Evolutionary conservation across 768 basidiomycete species (phyloP), one percentile per base, ranked within the genome.

Genomic region (Phaffia tasmanica): DNA sequence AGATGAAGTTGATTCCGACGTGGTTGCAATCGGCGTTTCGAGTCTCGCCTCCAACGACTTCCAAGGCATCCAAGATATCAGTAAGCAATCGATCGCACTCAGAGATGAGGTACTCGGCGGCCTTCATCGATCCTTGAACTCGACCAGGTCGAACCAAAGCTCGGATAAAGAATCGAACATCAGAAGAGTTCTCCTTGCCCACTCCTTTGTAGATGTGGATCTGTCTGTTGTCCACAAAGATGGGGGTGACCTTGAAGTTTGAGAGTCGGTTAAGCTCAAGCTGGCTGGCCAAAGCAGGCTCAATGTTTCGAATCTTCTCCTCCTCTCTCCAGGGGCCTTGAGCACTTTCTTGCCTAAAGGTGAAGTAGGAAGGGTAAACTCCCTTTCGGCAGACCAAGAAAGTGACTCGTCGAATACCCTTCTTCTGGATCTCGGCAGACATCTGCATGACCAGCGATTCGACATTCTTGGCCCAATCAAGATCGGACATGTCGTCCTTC

Each of bases 161-260:
- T 68, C 95, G 92, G 63, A 99, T 84, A 79, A 99, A 98, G 86
- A 99, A 99, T 63, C 95, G 85, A 71, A 84, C 89, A 77, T 99
- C 95, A n/a, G 95, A 83, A 71, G 94, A 88, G 78, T 98, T 98
- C 80, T 97, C 95, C 68, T 85, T 83, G 42, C 92, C 93, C 61
- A 94, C 83, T 55, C 87, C 93, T 72, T 94, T 91, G 78, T 99
- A 98, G 73, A 99, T 88, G 78, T 98, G 95, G 58, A 98, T 88
- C 78, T 98, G 94, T 75, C 94, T 88, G 78, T 89, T 88, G 78
- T 98, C 92, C 57, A 91, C 90, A 75, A 93, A 92, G 79, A 86
- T 85, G n/a, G 95, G 94, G 50, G 84, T 88, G 75, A 99, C 83
- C 76, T 93, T 91, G 80, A 97, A 98, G 81, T 93, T 88, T 19